phyloP scores from a whole-genome alignment of 768 basidiomycete species.

The Cystofilobasidium bisporidii region DNA sequence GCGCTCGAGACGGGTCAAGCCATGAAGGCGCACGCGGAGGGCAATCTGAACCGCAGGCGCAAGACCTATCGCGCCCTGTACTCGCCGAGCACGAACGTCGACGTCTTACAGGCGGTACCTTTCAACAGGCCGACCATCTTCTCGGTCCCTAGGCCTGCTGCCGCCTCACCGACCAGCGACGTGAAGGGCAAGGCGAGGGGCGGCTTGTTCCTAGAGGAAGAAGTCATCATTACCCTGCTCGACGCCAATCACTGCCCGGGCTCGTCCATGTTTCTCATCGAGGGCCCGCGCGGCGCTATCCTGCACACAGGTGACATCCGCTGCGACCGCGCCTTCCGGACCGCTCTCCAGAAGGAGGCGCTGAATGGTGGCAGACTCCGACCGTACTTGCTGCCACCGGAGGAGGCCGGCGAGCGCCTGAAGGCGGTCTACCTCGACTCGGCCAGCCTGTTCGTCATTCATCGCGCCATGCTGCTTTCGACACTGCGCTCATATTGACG shows the following conservation, averaged over 20 bases:
- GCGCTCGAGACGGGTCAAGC: constrained; percentile 61
- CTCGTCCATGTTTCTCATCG: constrained; percentile 82
- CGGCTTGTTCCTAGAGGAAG: constrained; percentile 14
- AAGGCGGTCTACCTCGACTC: constrained; percentile 13
- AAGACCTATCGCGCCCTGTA: constrained; percentile 28
- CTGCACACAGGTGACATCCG: constrained; percentile 92
- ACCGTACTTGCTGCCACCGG: not conserved
- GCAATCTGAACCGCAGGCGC: no score
- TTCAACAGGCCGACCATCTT: not conserved
- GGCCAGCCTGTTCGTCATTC: constrained; percentile 7
- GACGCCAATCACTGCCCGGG: constrained; percentile 96
- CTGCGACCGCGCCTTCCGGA: constrained; percentile 51
- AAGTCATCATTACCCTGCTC: constrained; percentile 64
- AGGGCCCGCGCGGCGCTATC: constrained; percentile 58
- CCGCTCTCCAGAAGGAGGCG: not conserved
- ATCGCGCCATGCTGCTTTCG: not conserved
- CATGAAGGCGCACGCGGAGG: no score
- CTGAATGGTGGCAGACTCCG: not conserved
- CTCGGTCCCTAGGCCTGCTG: not conserved
- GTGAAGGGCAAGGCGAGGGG: constrained; percentile 39
- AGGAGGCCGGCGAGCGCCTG: constrained; percentile 6
- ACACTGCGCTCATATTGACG: not conserved
- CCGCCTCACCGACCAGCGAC: constrained; percentile 43
- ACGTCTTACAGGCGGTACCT: constrained; percentile 44
- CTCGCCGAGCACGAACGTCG: not conserved